phyloP scores from a whole-genome alignment of 345 rosid genomes.

The Gossypium raimondii region DNA sequence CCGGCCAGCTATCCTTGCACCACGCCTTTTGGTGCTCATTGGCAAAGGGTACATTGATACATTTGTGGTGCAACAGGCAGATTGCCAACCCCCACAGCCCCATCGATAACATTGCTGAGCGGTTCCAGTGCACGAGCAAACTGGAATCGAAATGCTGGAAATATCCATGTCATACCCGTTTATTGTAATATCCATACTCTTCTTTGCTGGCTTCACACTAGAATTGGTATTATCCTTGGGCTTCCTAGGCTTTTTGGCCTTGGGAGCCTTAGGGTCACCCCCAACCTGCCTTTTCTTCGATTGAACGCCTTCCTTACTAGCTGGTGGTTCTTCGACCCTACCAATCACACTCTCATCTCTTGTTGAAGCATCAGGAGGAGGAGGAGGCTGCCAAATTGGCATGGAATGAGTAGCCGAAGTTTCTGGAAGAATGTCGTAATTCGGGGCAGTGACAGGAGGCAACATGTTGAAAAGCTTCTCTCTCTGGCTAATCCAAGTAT shows the following conservation, averaged over 20 bases:
- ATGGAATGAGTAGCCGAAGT: slow-evolving; percentile 53
- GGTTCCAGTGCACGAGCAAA: slow-evolving; percentile 88
- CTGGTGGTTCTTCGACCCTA: slow-evolving; percentile 50
- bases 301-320: slow-evolving; percentile 42
- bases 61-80: slow-evolving; percentile 89
- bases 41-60: slow-evolving; percentile 93
- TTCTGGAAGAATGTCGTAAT: slow-evolving; percentile 49
- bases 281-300: slow-evolving; percentile 64
- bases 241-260: slow-evolving; percentile 77
- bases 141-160: slow-evolving; percentile 76
- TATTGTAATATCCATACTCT: slow-evolving; percentile 68
- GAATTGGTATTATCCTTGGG: slow-evolving; percentile 52
- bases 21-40: slow-evolving; percentile 92
- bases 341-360: slow-evolving; percentile 46
- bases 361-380: slow-evolving; percentile 30
- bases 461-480: slow-evolving; percentile 71
- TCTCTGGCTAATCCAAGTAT: slow-evolving; percentile 61
- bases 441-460: slow-evolving; percentile 35
- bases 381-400: slow-evolving; percentile 66
- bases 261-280: slow-evolving; percentile 46
- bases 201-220: slow-evolving; percentile 66
- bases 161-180: slow-evolving; percentile 89
- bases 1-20: slow-evolving; percentile 96
- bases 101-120: slow-evolving; percentile 96
- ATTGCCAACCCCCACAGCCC: slow-evolving; percentile 99